Base-by-base conservation (phyloP, 176 grass and related monocot species). In the Triticum monococcum region DNA sequence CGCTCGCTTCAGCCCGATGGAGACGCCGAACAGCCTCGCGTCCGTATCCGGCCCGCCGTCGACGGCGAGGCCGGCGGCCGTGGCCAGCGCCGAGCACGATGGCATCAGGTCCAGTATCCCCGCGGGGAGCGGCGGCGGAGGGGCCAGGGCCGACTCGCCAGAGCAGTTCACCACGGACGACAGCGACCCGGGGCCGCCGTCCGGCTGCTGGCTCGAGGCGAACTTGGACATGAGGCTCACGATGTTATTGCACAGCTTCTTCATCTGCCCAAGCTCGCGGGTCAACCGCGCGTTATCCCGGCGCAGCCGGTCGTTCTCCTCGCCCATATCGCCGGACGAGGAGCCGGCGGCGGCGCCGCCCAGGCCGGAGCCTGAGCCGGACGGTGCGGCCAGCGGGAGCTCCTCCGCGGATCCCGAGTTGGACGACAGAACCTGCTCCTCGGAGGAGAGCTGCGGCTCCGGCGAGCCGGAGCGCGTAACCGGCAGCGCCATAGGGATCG, bases 231-330 rank as follows among this genome's bases (percentile, higher is more conserved):
- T 94, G 70, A 97, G 94, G 62, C 90, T 78, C n/a, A 97, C 8
- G 72, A 97, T 97, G 75, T 97, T 97, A 64, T 90, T 92, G 79
- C 94, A 97, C 31, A 97, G 90, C 84, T 92, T 97, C 86, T 97
- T 97, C 92, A 97, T 97, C 76, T 97, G 89, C 0, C 89, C 85
- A 9, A 97, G 85, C 79, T 97, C 94, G n/a, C 94, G 94, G 41
- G 83, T 92, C 38, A 97, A 80, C 46, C 91, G 86, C 45, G 80
- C 36, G 86, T 97, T 97, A 71, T 97, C 94, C 26, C 84, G 88
- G 2, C 86, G 79, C 32, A 94, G 90, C 25, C 92, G 84, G 23
- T 92, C 90, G 88, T 97, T 97, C 79, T 97, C 94, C 28, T 97
- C 92, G 13, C 88, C 79, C 85, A 86, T 78, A 17, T 97, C 91